phyloP scores from a whole-genome alignment of 1,284 basidiomycete species.

The Naganishia liquefaciens region DNA sequence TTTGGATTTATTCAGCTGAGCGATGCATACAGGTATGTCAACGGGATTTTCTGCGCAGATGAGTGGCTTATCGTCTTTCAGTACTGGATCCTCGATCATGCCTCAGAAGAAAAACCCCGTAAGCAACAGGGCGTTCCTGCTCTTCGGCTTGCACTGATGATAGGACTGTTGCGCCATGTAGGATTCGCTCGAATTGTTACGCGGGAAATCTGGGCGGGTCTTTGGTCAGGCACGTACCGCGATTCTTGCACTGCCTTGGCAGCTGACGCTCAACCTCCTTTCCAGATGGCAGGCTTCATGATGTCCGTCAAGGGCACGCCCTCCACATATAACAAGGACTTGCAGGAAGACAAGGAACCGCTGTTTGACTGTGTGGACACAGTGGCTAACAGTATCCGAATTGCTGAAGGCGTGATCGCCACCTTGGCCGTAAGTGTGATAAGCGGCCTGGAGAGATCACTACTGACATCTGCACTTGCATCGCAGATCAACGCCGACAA shows the following conservation, averaged over 20 bases:
- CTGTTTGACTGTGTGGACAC: conserved; percentile 93
- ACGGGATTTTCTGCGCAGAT: not conserved
- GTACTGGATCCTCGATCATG: conserved; percentile 99
- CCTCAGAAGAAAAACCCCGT: conserved; percentile 97
- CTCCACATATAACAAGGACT: conserved; percentile 98
- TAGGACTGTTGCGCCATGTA: not conserved
- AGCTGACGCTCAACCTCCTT: not conserved
- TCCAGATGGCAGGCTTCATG: conserved; percentile 93
- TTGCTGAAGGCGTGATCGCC: conserved; percentile 90
- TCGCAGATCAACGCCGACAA: conserved; percentile 78
- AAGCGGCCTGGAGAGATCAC: conserved; percentile 34
- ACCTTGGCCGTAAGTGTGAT: conserved; percentile 72
- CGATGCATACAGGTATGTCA: conserved; percentile 84
- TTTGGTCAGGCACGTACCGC: conserved; percentile 74
- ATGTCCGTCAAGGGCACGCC: conserved; percentile 97
- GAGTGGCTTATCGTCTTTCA: conserved; percentile 45
- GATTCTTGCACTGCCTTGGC: conserved; percentile 19
- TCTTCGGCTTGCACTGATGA: not conserved
- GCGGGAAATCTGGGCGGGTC: conserved; percentile 91
- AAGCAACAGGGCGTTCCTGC: not conserved
- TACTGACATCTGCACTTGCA: not conserved
- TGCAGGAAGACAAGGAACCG: conserved; percentile 98
- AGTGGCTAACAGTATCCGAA: conserved; percentile 82
- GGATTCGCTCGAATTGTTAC: conserved; percentile 89
- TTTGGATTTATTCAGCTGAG: conserved; percentile 92